A percentile compares a stretch with the other conserved stretches of the same genome.
Evolutionary conservation across 768 basidiomycete species (phyloP).

Genomic region (Mycena olivaceomarginata): DNA sequence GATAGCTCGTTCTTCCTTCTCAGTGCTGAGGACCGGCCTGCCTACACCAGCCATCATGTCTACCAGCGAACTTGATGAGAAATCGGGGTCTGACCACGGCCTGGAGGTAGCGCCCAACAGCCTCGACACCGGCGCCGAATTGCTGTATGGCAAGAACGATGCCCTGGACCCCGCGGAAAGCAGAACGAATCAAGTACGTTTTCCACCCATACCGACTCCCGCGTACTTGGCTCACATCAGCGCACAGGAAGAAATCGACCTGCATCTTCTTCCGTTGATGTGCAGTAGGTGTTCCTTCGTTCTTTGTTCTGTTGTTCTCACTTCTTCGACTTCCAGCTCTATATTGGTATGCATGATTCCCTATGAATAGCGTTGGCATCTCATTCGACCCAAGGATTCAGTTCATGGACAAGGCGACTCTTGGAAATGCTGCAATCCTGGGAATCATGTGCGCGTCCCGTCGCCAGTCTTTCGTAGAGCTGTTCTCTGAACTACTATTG

Average conservation of each 20-base stretch:
- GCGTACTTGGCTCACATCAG: not conserved
- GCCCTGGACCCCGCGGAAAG: constrained; percentile 75
- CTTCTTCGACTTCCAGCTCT: not conserved
- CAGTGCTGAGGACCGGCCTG: too few species aligned
- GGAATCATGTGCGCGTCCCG: constrained; percentile 77
- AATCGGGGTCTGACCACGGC: too few species aligned
- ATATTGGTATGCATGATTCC: not conserved
- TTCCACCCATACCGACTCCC: too few species aligned
- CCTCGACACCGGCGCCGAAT: constrained; percentile 78
- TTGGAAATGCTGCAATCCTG: constrained; percentile 80
- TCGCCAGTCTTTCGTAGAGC: constrained; percentile 58
- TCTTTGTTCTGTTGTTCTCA: not conserved
- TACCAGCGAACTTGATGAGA: too few species aligned
- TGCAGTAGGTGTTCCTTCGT: not conserved
- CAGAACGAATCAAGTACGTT: constrained; percentile 67
- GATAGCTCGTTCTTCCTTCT: too few species aligned
- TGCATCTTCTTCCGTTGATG: not conserved
- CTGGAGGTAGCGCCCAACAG: constrained; percentile 66
- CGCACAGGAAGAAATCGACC: not conserved
- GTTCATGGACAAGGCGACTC: constrained; percentile 70
- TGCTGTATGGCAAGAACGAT: constrained; percentile 67
- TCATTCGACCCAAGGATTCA: not conserved
- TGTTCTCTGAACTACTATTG: not conserved
- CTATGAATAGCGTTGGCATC: too few species aligned
- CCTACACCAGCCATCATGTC: too few species aligned